Base-by-base conservation (phyloP, 768 basidiomycete genomes). In the Pholiota microspora region DNA sequence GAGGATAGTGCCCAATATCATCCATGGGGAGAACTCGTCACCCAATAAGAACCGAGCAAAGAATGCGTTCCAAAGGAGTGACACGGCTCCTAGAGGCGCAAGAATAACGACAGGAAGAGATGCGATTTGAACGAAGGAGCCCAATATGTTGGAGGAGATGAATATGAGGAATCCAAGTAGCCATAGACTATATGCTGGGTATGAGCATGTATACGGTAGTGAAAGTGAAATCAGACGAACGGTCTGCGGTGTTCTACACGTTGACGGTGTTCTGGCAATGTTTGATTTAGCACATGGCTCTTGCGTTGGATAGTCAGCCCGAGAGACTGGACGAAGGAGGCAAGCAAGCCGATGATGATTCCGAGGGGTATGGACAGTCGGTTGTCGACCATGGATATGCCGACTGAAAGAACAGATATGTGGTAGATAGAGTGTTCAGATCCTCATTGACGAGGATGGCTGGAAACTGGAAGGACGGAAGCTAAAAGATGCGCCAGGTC, bases 101-200 rank as follows among this genome's bases (percentile, higher is more conserved):
- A 98, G 87, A 53, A 98, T 92, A 56, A 96, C 94, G 59, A 98
- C 92, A 2, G 94, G 94, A 10, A 98, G 82, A 2, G 93, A 90
- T 7, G 92, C 93, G 36, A 98, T 92, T 73, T 96, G 94, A 60
- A 96, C 89, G 32, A 95, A 71, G 1, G 92, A 94, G 6, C 92
- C 91, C 46, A 94, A 72, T 55, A 95, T 73, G 70, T 97, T 97
- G 48, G 93, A 92, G 27, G 86, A 84, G 54, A 95, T 84, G 77
- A 94, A 95, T 65, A 94, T 83, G 51, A 75, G 78, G 63, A 95
- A 94, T 8, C 94, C 94, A 16, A 91, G 67, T 16, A 96, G 73
- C 94, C 94, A 98, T 31, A 96, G 71, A 54, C 89, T 92, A 61
- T 45, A 18, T 45, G 36, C 47, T 40, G n/a, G 47, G 35, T 25